phyloP scores from a whole-genome alignment of 1,139 yeast genomes.

The Eremothecium gossypii region DNA sequence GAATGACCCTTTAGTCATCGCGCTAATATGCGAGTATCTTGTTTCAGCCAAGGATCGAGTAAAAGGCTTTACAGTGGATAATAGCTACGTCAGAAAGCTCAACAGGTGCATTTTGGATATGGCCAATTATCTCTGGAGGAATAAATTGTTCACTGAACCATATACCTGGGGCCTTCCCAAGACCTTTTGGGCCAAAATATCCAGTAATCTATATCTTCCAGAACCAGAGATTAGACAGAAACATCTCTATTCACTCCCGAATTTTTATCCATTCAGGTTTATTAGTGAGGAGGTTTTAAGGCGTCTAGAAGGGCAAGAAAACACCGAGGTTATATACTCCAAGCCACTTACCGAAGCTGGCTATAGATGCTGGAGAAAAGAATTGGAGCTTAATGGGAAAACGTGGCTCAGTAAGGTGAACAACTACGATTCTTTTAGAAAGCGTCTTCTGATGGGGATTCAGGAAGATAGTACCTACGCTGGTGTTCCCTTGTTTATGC shows the following conservation, averaged over 20 bases:
- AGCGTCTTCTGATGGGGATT: slow-evolving; percentile 33
- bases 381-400: slow-evolving; percentile 28
- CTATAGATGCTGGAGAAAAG: slow-evolving; percentile 14
- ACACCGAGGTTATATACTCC: slow-evolving; percentile 33
- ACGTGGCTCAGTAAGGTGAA: slow-evolving; percentile 18
- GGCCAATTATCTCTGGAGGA: slow-evolving; percentile 57
- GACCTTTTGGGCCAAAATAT: slow-evolving; percentile 4
- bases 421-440: slow-evolving; percentile 35
- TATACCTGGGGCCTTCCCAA: slow-evolving; percentile 1
- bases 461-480: slow-evolving; percentile 32
- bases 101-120: slow-evolving; percentile 40
- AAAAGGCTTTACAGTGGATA: neutral
- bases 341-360: slow-evolving; percentile 34
- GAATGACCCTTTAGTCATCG: slow-evolving; percentile 6
- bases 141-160: slow-evolving; percentile 33
- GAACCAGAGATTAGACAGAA: slow-evolving; percentile 25
- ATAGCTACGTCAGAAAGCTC: neutral
- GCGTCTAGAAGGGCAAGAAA: slow-evolving; percentile 38
- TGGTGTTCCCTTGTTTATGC: slow-evolving; percentile 40
- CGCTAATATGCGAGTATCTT: slow-evolving; percentile 5
- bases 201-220: slow-evolving; percentile 32
- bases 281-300: slow-evolving; percentile 39
- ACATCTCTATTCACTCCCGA: slow-evolving; percentile 43
- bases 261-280: slow-evolving; percentile 46
- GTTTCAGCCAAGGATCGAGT: slow-evolving; percentile 2